Percentiles rank a stretch among this genome's conserved stretches.
Conservation (phyloP, 2,329 filamentous ascomycete genomes). For the Alternaria ethzedia region DNA sequence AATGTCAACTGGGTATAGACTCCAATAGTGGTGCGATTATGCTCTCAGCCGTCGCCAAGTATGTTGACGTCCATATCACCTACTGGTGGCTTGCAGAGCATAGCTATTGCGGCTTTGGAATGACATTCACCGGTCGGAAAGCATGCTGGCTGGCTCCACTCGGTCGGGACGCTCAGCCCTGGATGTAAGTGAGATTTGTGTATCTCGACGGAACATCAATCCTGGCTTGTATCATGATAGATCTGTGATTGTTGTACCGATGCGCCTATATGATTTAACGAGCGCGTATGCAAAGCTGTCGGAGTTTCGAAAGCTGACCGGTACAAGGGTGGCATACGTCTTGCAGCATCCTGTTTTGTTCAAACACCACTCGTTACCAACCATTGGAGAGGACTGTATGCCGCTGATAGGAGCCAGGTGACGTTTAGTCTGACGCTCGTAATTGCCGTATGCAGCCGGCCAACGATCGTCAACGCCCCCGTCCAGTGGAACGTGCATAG, state of each 20-base stretch:
- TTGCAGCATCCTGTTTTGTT: background rate
- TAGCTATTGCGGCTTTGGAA: background rate
- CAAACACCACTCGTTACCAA: background rate
- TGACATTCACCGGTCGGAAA: background rate
- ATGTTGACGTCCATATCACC: background rate
- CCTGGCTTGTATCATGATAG: background rate
- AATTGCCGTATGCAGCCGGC: background rate
- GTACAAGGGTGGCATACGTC: background rate
- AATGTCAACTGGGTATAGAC: background rate
- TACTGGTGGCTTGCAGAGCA: background rate
- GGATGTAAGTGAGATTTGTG: background rate
- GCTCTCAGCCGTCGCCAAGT: background rate
- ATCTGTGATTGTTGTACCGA: background rate
- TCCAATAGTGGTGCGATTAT: background rate
- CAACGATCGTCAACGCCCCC: background rate
- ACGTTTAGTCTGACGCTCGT: background rate
- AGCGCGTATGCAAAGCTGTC: background rate
- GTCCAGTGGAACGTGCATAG: background rate
- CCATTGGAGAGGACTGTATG: background rate
- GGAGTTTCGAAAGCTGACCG: background rate
- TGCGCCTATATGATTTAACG: background rate
- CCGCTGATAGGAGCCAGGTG: background rate
- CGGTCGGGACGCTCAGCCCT: background rate
- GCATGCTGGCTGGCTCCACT: background rate
- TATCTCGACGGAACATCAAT: background rate